Evolutionary conservation across 2,329 filamentous ascomycete species (phyloP), one percentile per base, ranked within the genome.

Genomic region (Calonectria honghensis): DNA sequence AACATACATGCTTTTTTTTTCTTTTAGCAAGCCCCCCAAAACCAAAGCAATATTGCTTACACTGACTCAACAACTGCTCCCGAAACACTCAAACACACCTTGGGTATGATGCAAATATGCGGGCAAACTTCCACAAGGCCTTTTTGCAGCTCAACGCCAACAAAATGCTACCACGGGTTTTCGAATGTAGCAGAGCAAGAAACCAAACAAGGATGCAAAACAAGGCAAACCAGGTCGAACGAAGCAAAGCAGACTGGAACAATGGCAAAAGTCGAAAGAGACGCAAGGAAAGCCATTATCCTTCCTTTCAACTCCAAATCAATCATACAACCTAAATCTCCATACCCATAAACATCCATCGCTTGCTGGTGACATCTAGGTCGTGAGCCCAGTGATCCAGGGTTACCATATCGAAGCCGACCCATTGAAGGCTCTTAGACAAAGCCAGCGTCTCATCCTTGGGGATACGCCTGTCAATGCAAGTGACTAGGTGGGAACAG

Each of bases 321-420:
- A 29, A 57, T 73, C 45, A 68, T 74, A 88, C 96, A 75, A 95
- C 88, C 83, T 90, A 98, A 73, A 96, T 88, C 84, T 98, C 96
- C 92, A 98, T 97, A 76, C 93, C 93, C 89, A 98, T 92, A 83
- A 97, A 95, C 73, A 98, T 85, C 96, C 96, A 98, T 81, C 89
- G 89, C 68, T 92, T 87, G 86, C 95, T 98, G 66, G 94, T 92
- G 68, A 93, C 90, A 76, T 94, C 91, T 70, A 90, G 83, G 50
- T 89, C 88, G 59, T 89, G 87, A 20, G 91, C 90, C 93, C 95
- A 98, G 79, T 92, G 90, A 79, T 96, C 93, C 54, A 98, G 89
- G 31, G 94, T 96, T 65, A 92, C 93, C 78, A 96, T 90, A 82
- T 95, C 94, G 83, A 98, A 98, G 70, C 96, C 96, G 77, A 97